These are phyloP conservation scores for Tuber brumale DNA, from an alignment of 495 filamentous ascomycete species.

Conservation along the genomic window DNA sequence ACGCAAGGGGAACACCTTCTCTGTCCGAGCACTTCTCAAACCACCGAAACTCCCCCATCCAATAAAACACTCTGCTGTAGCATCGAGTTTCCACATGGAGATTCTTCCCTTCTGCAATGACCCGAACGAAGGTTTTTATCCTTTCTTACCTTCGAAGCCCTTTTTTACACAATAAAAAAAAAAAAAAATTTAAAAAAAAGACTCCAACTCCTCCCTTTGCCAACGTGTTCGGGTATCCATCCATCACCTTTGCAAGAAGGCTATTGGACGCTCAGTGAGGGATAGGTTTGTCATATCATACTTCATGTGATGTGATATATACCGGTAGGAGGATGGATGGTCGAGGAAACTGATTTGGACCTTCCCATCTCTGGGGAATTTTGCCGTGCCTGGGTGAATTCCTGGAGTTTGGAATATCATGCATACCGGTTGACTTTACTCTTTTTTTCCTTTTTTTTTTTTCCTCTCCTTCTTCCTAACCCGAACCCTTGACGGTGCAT, in stretches of 20 bases:
- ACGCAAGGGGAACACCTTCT: neutral
- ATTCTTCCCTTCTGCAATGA: neutral
- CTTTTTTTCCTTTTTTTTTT: too few species aligned
- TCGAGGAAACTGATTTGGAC: neutral
- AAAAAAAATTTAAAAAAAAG: too few species aligned
- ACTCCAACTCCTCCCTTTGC: neutral
- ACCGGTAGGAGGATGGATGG: neutral
- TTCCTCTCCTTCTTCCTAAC: neutral
- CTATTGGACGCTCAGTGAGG: neutral
- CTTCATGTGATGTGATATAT: neutral
- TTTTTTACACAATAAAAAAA: slow-evolving; percentile 7
- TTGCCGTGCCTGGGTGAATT: neutral
- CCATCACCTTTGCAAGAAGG: neutral
- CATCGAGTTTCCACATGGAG: slow-evolving; percentile 5
- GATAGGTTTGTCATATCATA: neutral
- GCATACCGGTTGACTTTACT: neutral
- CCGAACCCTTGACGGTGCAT: slow-evolving; percentile 15
- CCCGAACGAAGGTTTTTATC: slow-evolving; percentile 7
- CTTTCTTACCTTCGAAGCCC: slow-evolving; percentile 7
- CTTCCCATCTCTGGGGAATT: neutral
- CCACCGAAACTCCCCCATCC: neutral
- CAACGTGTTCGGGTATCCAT: neutral
- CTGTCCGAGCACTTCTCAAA: neutral
- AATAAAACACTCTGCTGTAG: neutral
- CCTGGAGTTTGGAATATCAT: neutral